phyloP scores from a whole-genome alignment of 1,284 basidiomycete species.

The Puccinia triticina region DNA sequence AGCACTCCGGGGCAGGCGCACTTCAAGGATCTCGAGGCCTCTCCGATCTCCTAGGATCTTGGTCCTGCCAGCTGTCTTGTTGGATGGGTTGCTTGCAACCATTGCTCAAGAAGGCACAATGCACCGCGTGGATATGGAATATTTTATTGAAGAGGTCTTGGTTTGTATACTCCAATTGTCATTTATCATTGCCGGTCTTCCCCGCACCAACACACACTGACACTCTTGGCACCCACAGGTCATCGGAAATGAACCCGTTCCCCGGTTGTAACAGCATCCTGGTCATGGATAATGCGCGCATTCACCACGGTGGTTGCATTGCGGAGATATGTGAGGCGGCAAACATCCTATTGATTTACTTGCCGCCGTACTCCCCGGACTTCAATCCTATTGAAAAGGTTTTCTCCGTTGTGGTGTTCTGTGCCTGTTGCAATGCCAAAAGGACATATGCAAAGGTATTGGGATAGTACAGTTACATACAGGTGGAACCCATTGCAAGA shows the following conservation, averaged over 20 bases:
- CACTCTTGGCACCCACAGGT: not conserved
- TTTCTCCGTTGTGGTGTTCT: too few species aligned
- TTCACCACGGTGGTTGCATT: slow-evolving; percentile 9
- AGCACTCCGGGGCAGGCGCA: not conserved
- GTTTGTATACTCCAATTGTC: not conserved
- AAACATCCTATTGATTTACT: not conserved
- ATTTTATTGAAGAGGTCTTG: slow-evolving; percentile 8
- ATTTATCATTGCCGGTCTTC: too few species aligned
- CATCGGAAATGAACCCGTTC: not conserved
- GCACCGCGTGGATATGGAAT: not conserved
- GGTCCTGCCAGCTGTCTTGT: not conserved
- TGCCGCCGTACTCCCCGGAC: slow-evolving; percentile 10
- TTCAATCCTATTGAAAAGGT: slow-evolving; percentile 20
- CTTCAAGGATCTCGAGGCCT: not conserved
- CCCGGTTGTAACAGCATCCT: not conserved
- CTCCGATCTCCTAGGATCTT: not conserved
- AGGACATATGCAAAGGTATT: too few species aligned
- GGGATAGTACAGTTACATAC: too few species aligned
- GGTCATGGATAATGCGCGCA: not conserved
- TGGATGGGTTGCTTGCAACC: not conserved
- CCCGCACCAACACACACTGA: too few species aligned
- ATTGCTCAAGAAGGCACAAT: not conserved
- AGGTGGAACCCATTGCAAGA: too few species aligned
- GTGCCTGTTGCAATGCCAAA: too few species aligned
- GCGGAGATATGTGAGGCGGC: not conserved